phyloP scores from a whole-genome alignment of 108 stramenopile genomes.

The Aureococcus anophagefferens region DNA sequence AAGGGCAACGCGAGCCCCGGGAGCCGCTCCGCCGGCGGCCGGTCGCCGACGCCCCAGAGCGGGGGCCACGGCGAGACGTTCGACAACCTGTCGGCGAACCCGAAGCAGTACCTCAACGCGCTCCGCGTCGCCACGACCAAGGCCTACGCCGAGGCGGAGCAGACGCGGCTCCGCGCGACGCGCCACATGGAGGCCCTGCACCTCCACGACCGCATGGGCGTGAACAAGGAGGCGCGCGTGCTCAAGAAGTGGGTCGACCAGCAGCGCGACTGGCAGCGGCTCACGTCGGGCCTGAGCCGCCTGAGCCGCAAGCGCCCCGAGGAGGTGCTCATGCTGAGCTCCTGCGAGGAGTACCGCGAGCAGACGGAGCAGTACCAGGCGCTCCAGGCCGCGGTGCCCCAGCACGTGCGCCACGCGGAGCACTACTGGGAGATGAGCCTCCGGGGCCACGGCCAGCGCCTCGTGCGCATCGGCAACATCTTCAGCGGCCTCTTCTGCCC shows the following conservation, averaged over 20 bases:
- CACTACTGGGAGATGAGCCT: conserved; percentile 14
- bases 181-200: too few species aligned
- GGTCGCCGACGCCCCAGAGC: too few species aligned
- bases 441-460: conserved; percentile 1
- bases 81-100: too few species aligned
- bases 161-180: too few species aligned
- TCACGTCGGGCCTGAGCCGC: neutral
- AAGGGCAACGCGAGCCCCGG: too few species aligned
- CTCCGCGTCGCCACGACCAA: too few species aligned
- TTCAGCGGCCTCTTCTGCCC: conserved; percentile 10
- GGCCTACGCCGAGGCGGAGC: too few species aligned
- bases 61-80: too few species aligned
- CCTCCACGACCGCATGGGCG: neutral
- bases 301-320: neutral
- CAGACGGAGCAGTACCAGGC: conserved; percentile 10
- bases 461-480: conserved; percentile 7
- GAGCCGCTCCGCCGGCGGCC: too few species aligned
- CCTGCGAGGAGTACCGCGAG: conserved; percentile 10
- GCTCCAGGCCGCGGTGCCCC: conserved; percentile 9
- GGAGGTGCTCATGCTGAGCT: conserved; percentile 1
- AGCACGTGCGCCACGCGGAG: conserved; percentile 5
- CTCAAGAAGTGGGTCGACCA: conserved; percentile 3
- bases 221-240: conserved; percentile 1
- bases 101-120: too few species aligned
- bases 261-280: conserved; percentile 7